A percentile compares a stretch with the other conserved stretches of the same genome.
phyloP scores from a whole-genome alignment of 768 basidiomycete species.

The Mycena maculata region DNA sequence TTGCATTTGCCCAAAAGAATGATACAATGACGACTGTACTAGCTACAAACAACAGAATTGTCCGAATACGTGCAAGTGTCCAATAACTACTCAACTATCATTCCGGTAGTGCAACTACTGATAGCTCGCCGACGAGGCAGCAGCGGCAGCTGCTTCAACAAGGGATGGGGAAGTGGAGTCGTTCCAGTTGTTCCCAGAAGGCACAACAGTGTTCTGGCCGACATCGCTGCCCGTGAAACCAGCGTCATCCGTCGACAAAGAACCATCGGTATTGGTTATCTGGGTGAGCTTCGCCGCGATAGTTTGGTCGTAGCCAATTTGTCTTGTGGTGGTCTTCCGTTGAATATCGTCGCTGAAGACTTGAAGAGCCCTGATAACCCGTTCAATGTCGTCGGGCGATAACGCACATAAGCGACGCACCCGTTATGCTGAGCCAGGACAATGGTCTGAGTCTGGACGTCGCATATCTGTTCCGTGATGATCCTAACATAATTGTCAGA shows the following conservation, averaged over 20 bases:
- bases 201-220: constrained; percentile 40
- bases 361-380: constrained; percentile 18
- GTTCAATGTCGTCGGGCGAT: not conserved
- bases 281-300: constrained; percentile 32
- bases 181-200: constrained; percentile 45
- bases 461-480: constrained; percentile 45
- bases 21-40: constrained; percentile 15
- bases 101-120: not conserved
- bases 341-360: constrained; percentile 38
- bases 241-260: constrained; percentile 28
- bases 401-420: not conserved
- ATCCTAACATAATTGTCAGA: constrained; percentile 29
- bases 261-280: constrained; percentile 36
- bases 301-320: constrained; percentile 37
- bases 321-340: constrained; percentile 29
- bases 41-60: constrained; percentile 24
- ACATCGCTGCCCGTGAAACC: constrained; percentile 38
- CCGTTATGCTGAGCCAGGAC: constrained; percentile 36
- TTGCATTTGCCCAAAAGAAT: constrained; percentile 15
- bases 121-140: constrained; percentile 4
- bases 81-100: not conserved
- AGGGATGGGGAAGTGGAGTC: constrained; percentile 27
- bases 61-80: constrained; percentile 19
- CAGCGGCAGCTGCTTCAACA: constrained; percentile 18
- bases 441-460: constrained; percentile 46